Evolutionary conservation across 495 filamentous ascomycete genomes (phyloP), one percentile per base, ranked within the genome.

Genomic region (Hypoxylon fragiforme): DNA sequence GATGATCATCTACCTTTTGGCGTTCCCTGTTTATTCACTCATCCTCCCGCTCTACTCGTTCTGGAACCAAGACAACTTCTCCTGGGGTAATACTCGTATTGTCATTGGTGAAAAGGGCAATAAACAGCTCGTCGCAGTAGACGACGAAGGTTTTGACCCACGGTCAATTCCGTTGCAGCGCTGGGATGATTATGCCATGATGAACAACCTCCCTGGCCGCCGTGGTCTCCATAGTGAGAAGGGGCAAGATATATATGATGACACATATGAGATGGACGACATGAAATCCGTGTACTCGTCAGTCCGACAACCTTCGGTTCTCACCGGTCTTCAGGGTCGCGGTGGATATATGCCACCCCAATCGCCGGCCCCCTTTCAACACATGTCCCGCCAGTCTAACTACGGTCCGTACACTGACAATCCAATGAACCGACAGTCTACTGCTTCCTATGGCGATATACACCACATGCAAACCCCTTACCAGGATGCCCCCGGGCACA

Each of bases 61-160:
- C 85, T 98, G 94, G 94, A 92, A 95, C 66, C 91, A 96, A 70
- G 94, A 98, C 73, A 90, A 98, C 73, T 98, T 98, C 77, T 82
- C 85, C 5, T 98, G 94, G 94, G 94, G 94, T 80, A 97, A 89
- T 70, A 98, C 94, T 0, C 91, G 95, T 78, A 84, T 98, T 54
- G 94, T 98, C 64, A 87, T 97, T 58, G 92, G 89, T 26, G 94
- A 98, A 66, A 89, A 91, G 63, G 92, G 92, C 44, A 83, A 83
- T 57, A 96, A 94, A 73, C 86, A 94, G 57, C 74, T 97, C 15
- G 80, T 98, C 28, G 91, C 91, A 0, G 83, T 90, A 7, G 86
- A 91, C 40, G 92, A 96, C 51, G 90, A 94, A 59, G 81, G 78
- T 6, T 98, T 94, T 66, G 88, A 98, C 60, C 92, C 95, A 22